These are phyloP conservation scores for Ajuga reptans DNA, from an alignment of 305 asterid species.

Conservation along the genomic window DNA sequence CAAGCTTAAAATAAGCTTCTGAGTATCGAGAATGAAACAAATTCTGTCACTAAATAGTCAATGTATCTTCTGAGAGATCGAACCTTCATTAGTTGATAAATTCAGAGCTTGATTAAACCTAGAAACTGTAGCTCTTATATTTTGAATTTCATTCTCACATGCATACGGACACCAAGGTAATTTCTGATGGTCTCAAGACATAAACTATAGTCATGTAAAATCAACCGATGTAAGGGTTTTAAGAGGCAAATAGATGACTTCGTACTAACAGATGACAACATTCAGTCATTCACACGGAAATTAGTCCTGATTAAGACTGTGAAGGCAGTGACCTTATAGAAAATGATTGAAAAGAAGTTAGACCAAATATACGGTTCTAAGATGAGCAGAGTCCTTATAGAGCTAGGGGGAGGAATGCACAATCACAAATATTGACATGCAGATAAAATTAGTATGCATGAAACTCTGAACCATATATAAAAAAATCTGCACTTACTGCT, in stretches of 20 bases:
- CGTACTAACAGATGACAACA: not conserved
- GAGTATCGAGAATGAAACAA: not conserved
- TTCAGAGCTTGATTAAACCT: conserved; percentile 18
- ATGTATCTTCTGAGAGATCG: conserved; percentile 4
- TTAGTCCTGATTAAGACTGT: not conserved
- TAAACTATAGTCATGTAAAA: not conserved
- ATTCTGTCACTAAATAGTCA: not conserved
- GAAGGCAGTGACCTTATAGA: not conserved
- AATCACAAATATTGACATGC: not conserved
- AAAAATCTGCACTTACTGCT: conserved; percentile 62
- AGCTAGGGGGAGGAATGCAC: not conserved
- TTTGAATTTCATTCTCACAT: not conserved
- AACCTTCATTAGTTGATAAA: conserved; percentile 11
- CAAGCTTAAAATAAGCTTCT: conserved; percentile 12
- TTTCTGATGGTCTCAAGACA: not conserved
- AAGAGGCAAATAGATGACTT: not conserved
- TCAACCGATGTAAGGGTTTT: not conserved
- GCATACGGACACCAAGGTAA: not conserved
- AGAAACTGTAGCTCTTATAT: not conserved
- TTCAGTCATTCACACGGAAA: not conserved
- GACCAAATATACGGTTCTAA: not conserved
- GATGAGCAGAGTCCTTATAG: not conserved
- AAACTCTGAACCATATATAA: not conserved
- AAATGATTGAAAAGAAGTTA: not conserved
- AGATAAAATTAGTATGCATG: not conserved